Evolutionary conservation across 805 yeast species (phyloP).

Genomic region (Vanderwaltozyma polyspora): DNA sequence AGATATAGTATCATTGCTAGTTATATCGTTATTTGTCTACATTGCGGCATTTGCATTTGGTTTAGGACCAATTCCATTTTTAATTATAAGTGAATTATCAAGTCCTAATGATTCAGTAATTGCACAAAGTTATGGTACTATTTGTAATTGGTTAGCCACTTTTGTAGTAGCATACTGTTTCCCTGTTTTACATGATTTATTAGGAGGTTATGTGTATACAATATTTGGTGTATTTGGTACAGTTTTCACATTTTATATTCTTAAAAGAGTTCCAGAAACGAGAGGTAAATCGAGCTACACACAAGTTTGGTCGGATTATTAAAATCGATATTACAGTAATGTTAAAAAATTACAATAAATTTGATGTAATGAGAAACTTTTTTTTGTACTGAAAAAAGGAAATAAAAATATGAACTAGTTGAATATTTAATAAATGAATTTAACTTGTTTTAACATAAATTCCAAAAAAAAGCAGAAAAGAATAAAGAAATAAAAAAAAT

Average conservation of each 20-base stretch:
- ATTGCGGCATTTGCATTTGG: slow-evolving; percentile 86
- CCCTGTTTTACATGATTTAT: slow-evolving; percentile 51
- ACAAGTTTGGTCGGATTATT: slow-evolving; percentile 12
- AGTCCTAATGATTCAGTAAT: slow-evolving; percentile 64
- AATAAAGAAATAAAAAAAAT: too few species aligned
- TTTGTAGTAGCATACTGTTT: slow-evolving; percentile 71
- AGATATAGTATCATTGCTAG: slow-evolving; percentile 38
- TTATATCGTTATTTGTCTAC: slow-evolving; percentile 56
- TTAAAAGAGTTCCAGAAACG: slow-evolving; percentile 22
- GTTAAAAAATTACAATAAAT: background rate
- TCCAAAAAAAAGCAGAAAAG: too few species aligned
- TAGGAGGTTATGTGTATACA: slow-evolving; percentile 74
- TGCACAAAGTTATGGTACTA: slow-evolving; percentile 89
- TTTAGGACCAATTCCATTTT: slow-evolving; percentile 90
- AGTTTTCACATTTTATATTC: slow-evolving; percentile 32
- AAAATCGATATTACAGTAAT: background rate
- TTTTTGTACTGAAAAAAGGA: too few species aligned
- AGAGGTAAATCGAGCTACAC: slow-evolving; percentile 12
- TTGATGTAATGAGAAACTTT: too few species aligned
- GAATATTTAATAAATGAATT: too few species aligned
- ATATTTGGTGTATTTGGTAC: slow-evolving; percentile 54
- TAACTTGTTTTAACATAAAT: too few species aligned
- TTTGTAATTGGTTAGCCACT: slow-evolving; percentile 85
- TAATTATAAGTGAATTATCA: slow-evolving; percentile 80
- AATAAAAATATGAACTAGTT: too few species aligned